phyloP scores from a whole-genome alignment of 2,329 filamentous ascomycete genomes.

The Thielaviopsis musarum region DNA sequence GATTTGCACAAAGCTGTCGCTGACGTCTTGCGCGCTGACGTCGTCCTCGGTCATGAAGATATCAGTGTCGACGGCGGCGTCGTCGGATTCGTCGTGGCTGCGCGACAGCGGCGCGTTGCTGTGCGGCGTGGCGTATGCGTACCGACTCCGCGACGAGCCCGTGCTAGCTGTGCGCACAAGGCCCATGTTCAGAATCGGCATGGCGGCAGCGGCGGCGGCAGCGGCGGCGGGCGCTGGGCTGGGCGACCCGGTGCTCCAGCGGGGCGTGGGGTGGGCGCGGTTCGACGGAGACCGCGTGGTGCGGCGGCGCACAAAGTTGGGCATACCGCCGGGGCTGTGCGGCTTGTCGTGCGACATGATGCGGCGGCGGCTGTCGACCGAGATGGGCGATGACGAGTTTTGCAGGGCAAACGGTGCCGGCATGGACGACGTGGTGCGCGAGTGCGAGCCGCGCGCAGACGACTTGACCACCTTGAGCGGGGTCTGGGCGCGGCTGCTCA shows the following conservation, averaged over 20 bases:
- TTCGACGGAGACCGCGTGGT: constrained; percentile 39
- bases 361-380: constrained; percentile 12
- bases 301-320: constrained; percentile 18
- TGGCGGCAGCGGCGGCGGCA: not conserved
- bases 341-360: constrained; percentile 3
- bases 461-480: constrained; percentile 25
- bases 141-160: constrained; percentile 15
- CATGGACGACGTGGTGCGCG: constrained; percentile 32
- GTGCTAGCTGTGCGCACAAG: constrained; percentile 7
- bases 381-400: constrained; percentile 21
- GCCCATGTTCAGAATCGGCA: constrained; percentile 11
- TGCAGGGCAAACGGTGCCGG: constrained; percentile 25
- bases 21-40: constrained; percentile 16
- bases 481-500: constrained; percentile 23
- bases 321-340: not conserved
- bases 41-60: constrained; percentile 21
- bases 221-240: constrained; percentile 24
- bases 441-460: constrained; percentile 27
- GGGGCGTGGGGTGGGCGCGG: constrained; percentile 34
- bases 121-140: constrained; percentile 53
- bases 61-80: constrained; percentile 19
- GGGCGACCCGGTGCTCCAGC: constrained; percentile 33
- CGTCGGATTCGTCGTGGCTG: constrained; percentile 22
- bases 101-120: constrained; percentile 34
- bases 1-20: constrained; percentile 16